phyloP scores from a whole-genome alignment of 176 grass and related monocot genomes.

The Cenchrus fungigraminus region DNA sequence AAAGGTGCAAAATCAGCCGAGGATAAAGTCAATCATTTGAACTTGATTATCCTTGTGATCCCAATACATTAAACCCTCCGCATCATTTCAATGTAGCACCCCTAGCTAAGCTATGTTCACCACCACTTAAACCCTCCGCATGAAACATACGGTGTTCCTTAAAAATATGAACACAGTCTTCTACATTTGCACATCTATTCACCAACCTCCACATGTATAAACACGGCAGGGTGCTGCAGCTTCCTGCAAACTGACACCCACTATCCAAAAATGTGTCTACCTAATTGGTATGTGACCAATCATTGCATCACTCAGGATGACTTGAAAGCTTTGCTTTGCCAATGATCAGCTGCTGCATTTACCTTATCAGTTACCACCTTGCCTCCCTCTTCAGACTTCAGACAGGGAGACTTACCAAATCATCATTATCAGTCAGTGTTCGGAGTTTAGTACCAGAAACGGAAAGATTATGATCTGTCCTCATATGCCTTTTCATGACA shows the following conservation, averaged over 20 bases:
- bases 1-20: slow-evolving; percentile 15
- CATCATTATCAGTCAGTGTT: slow-evolving; percentile 27
- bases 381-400: not conserved
- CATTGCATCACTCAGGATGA: not conserved
- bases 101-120: not conserved
- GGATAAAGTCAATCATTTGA: no score
- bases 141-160: not conserved
- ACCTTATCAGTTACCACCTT: not conserved
- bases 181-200: not conserved
- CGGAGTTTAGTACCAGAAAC: not conserved
- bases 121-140: not conserved
- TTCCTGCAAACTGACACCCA: not conserved
- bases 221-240: not conserved
- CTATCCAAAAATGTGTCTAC: not conserved
- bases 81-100: not conserved
- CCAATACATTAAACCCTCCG: no score
- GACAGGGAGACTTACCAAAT: not conserved
- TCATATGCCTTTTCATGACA: slow-evolving; percentile 55
- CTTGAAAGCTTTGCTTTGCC: not conserved
- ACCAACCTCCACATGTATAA: not conserved
- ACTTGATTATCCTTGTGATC: no score
- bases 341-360: not conserved
- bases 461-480: slow-evolving; percentile 29
- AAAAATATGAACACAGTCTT: not conserved
- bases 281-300: not conserved